Evolutionary conservation across 1,284 basidiomycete genomes (phyloP).

Genomic region (Prillingera fragicola): DNA sequence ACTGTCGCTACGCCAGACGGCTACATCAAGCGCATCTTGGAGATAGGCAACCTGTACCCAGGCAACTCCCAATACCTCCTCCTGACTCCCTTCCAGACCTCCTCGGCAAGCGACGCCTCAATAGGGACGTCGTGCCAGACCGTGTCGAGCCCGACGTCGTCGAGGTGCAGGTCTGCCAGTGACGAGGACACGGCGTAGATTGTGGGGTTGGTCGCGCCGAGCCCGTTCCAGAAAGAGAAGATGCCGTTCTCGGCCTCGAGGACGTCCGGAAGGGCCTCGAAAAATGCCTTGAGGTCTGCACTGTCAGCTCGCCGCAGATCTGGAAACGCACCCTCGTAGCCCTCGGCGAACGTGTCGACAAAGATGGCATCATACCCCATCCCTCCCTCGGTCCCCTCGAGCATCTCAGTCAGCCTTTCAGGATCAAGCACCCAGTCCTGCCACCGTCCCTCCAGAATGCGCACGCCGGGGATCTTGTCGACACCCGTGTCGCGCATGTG

Average conservation of each 20-base stretch:
- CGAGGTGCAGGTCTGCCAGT: slow-evolving; percentile 78
- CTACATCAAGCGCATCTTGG: slow-evolving; percentile 29
- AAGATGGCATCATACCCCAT: slow-evolving; percentile 80
- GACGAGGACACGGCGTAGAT: slow-evolving; percentile 91
- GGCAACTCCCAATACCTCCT: slow-evolving; percentile 48
- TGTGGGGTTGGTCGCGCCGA: slow-evolving; percentile 83
- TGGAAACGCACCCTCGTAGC: slow-evolving; percentile 61
- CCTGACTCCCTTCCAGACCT: slow-evolving; percentile 48
- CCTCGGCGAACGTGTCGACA: slow-evolving; percentile 92
- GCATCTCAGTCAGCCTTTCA: slow-evolving; percentile 37
- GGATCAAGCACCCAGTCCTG: slow-evolving; percentile 65
- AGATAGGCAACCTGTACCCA: slow-evolving; percentile 44
- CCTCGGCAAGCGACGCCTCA: slow-evolving; percentile 41
- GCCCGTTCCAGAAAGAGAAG: slow-evolving; percentile 96
- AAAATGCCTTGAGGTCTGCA: slow-evolving; percentile 71
- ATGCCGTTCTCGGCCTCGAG: slow-evolving; percentile 68
- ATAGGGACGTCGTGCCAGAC: slow-evolving; percentile 46
- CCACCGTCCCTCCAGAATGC: slow-evolving; percentile 84
- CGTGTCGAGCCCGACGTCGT: slow-evolving; percentile 62
- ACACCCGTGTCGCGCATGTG: slow-evolving; percentile 72
- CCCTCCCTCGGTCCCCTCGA: slow-evolving; percentile 37
- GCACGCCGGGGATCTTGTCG: slow-evolving; percentile 69
- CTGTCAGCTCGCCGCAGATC: background rate
- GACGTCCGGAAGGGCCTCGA: slow-evolving; percentile 73
- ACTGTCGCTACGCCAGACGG: background rate